phyloP scores from a whole-genome alignment of 2,329 filamentous ascomycete genomes.

The Aspergillus bombycis region DNA sequence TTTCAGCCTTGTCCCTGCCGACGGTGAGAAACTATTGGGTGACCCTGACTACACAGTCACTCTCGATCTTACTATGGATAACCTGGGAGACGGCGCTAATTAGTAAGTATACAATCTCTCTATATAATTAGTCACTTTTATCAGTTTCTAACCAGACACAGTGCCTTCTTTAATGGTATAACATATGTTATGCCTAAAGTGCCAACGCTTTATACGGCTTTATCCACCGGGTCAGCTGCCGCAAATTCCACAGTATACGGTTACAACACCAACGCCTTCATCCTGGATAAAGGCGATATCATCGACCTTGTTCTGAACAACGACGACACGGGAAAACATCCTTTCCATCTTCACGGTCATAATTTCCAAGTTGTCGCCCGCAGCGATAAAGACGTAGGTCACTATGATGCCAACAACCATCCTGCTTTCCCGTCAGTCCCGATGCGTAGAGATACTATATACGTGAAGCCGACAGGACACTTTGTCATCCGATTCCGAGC shows the following conservation, averaged over 20 bases:
- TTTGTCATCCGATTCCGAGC: constrained; percentile 60
- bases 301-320: constrained; percentile 51
- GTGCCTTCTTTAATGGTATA: constrained; percentile 32
- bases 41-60: constrained; percentile 64
- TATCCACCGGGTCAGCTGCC: constrained; percentile 44
- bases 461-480: constrained; percentile 67
- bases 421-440: constrained; percentile 56
- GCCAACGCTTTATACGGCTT: constrained; percentile 33
- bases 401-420: constrained; percentile 30
- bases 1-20: constrained; percentile 68
- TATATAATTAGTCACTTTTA: too few species aligned
- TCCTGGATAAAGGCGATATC: constrained; percentile 43
- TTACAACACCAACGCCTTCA: constrained; percentile 59
- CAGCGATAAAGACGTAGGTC: constrained; percentile 47
- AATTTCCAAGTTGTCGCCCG: constrained; percentile 70
- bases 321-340: constrained; percentile 47
- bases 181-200: constrained; percentile 33
- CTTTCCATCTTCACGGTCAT: constrained; percentile 59
- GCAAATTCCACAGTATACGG: constrained; percentile 66
- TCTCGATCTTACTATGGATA: constrained; percentile 71
- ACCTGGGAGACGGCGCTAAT: constrained; percentile 43
- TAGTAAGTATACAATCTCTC: constrained; percentile 5
- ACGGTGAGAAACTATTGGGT: constrained; percentile 63
- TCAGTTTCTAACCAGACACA: not conserved
- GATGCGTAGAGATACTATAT: constrained; percentile 69